Base-by-base conservation (phyloP, 495 filamentous ascomycete species). In the Podospora pseudopauciseta region DNA sequence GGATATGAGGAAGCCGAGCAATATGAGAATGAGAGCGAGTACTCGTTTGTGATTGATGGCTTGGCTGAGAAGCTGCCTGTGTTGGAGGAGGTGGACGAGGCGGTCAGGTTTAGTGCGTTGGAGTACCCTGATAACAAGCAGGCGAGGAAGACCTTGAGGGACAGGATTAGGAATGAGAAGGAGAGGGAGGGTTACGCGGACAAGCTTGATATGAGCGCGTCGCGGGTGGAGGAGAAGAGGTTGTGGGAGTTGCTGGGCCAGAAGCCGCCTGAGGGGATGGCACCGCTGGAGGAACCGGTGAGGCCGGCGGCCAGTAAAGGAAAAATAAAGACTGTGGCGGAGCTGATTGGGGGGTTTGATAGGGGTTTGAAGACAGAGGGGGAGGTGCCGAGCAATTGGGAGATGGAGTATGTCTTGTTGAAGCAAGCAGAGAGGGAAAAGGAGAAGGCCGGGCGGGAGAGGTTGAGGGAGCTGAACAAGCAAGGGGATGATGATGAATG, bases 191-290 rank as follows among this genome's bases (percentile, higher is more conserved):
- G 75, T 0, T 83, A 89, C 63, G 80, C 86, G 0, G 88, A 90
- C 67, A 67, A 66, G 0, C 63, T 84, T 5, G 90, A 94, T 69
- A 74, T 70, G 26, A 73, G 81, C 68, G 72, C 78, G 16, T 85
- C 85, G 67, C 78, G 73, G 16, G 63, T 70, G 7, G 89, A 90
- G 74, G 90, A 93, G 77, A 72, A 74, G 49, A 70, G 75, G 15
- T 66, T 92, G 11, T 89, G 87, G 86, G 67, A 68, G 0, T 53
- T 88, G 11, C 73, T 93, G 30, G 66, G 68, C 27, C 39, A 66
- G 60, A 23, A 62, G 9, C 71, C 90, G 63, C 88, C 91, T 0
- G 87, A 87, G 75, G 90, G 92, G 67, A 16, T 88, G 66, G 87
- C 86, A 28, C 67, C 62, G 66, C 28, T 56, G 18, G 67, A 67